phyloP scores from a whole-genome alignment of 2,329 filamentous ascomycete genomes.

The Exophiala mesophila region DNA sequence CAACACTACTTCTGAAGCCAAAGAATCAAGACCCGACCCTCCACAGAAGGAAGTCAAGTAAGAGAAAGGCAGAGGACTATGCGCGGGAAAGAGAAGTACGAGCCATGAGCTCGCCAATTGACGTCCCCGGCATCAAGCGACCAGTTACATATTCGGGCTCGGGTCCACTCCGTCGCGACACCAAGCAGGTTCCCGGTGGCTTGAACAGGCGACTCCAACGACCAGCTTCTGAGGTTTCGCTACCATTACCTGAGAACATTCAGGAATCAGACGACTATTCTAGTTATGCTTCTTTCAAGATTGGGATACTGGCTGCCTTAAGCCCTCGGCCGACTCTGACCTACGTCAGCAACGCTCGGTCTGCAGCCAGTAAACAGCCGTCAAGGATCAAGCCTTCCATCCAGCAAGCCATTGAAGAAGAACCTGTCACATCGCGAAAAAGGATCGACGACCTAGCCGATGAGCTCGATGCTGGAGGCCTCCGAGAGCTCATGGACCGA shows the following conservation, averaged over 20 bases:
- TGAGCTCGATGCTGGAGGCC: constrained; percentile 73
- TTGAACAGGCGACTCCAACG: constrained; percentile 55
- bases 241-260: constrained; percentile 66
- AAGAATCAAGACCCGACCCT: constrained; percentile 53
- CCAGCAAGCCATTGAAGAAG: constrained; percentile 52
- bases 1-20: constrained; percentile 54
- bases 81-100: constrained; percentile 83
- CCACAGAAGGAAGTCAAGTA: constrained; percentile 67
- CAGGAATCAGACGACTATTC: constrained; percentile 69
- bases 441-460: constrained; percentile 69
- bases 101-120: constrained; percentile 64
- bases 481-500: constrained; percentile 85
- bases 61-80: constrained; percentile 68
- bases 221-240: constrained; percentile 66
- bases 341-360: constrained; percentile 62
- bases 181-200: constrained; percentile 57
- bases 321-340: constrained; percentile 79
- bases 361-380: constrained; percentile 41
- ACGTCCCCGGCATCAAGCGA: constrained; percentile 62
- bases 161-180: constrained; percentile 58
- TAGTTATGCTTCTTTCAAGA: constrained; percentile 70
- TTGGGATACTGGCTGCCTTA: constrained; percentile 75
- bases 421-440: constrained; percentile 57
- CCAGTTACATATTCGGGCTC: constrained; percentile 54
- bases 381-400: constrained; percentile 14